Conservation (phyloP, 2,329 filamentous ascomycete species). For the Ophiocordyceps camponoti-leonardi region DNA sequence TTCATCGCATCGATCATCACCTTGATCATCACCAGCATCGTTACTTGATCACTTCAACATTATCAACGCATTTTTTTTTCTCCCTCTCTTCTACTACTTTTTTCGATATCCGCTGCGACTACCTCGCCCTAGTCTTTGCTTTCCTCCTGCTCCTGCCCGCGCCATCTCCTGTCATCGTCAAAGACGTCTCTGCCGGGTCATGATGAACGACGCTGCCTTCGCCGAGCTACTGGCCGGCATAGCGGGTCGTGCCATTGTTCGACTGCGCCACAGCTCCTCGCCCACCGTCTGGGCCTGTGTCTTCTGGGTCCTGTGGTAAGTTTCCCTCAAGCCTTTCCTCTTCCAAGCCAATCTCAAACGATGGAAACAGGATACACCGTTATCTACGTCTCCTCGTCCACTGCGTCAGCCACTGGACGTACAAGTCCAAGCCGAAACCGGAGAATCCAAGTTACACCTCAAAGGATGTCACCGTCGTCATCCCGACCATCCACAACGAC, state of each 20-base stretch:
- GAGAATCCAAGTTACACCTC: slow-evolving; percentile 63
- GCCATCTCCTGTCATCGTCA: no score
- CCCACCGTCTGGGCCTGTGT: not conserved
- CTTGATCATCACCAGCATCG: not conserved
- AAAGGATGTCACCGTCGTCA: slow-evolving; percentile 81
- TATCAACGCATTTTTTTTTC: not conserved
- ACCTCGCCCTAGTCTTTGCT: not conserved
- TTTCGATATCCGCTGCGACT: not conserved
- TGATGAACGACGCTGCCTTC: not conserved
- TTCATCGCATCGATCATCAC: no score
- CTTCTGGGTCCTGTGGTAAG: not conserved
- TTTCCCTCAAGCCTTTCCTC: not conserved
- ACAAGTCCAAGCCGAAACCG: slow-evolving; percentile 70
- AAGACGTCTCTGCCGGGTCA: no score
- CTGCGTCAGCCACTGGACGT: slow-evolving; percentile 68
- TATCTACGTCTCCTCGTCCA: slow-evolving; percentile 78
- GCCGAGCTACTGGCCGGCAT: not conserved
- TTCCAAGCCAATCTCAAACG: no score
- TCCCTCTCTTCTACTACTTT: not conserved
- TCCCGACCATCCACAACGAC: slow-evolving; percentile 78
- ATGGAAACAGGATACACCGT: slow-evolving; percentile 54
- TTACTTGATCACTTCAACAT: not conserved
- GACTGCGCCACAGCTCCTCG: not conserved
- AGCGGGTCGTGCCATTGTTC: not conserved
- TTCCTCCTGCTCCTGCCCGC: not conserved